Base-by-base conservation (phyloP, 2,329 filamentous ascomycete species). In the Colletotrichum destructivum region DNA sequence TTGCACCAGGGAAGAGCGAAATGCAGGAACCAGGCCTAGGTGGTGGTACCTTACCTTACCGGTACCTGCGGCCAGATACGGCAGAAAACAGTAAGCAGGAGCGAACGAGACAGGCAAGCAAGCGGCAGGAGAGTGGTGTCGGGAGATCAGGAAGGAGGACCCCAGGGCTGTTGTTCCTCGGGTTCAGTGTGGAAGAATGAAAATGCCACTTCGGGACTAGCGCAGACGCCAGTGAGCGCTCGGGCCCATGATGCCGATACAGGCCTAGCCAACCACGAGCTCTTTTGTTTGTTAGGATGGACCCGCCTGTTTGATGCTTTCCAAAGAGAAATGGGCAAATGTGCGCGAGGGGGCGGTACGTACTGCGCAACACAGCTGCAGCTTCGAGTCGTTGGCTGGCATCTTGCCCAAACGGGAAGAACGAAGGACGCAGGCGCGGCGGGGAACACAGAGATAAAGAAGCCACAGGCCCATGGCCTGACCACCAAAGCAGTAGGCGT, bases 181-280 rank as follows among this genome's bases (percentile, higher is more conserved):
- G 31, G 38, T 31, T 31, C 31, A 31, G 49, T 26, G n/a, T 35
- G 56, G 9, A 38, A 18, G 18, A 49, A 44, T 8, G 13, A 2
- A 59, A 46, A 26, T 44, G 26, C 49, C n/a, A 2, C 4, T 46
- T 21, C 4, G 47, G 23, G 63, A 3, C n/a, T 71, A 71, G 56
- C 44, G 18, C 21, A 26, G n/a, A 42, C 6, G 38, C 59, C 56
- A 57, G 57, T 40, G 57, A 31, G 4, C 18, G 69, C 46, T 2
- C 69, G 54, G 69, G 40, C 59, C 38, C 46, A n/a, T n/a, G 4
- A 38, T 18, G 23, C 46, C 49, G 69, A 68, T 64, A 59, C 47
- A 54, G 59, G 12, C 64, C 52, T 40, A 57, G 59, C 69, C 65
- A 69, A 63, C 59, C 69, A 71, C 60, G 69, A 71, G 69, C 57